Evolutionary conservation across 306 rosid species (phyloP).

Genomic region (Lagenaria siceraria): DNA sequence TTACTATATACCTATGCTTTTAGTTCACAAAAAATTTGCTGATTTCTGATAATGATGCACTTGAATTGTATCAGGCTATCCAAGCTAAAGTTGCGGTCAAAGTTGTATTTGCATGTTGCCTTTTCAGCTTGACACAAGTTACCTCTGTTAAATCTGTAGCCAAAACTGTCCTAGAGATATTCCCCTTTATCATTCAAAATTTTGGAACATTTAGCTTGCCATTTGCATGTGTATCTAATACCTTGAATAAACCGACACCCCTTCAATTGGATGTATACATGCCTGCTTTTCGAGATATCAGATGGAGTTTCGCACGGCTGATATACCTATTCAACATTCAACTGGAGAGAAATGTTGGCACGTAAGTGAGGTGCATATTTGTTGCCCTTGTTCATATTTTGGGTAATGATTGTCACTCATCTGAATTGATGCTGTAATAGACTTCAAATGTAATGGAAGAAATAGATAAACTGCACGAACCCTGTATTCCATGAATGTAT

Average conservation of each 20-base stretch:
- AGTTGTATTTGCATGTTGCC: slow-evolving; percentile 32
- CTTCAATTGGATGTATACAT: slow-evolving; percentile 64
- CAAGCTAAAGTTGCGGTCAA: slow-evolving; percentile 27
- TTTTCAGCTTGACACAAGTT: slow-evolving; percentile 28
- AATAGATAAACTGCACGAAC: neutral
- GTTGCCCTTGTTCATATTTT: slow-evolving; percentile 3
- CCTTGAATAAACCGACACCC: slow-evolving; percentile 71
- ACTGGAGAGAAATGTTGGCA: slow-evolving; percentile 82
- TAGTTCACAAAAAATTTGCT: neutral
- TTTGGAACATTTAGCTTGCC: slow-evolving; percentile 41
- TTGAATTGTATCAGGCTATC: slow-evolving; percentile 35
- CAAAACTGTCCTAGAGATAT: slow-evolving; percentile 24
- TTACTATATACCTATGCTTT: neutral
- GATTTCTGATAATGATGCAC: slow-evolving; percentile 10
- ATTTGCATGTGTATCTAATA: slow-evolving; percentile 67
- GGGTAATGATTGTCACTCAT: neutral
- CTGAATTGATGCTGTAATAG: neutral
- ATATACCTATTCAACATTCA: slow-evolving; percentile 71
- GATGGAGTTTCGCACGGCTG: slow-evolving; percentile 63
- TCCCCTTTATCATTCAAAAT: slow-evolving; percentile 34
- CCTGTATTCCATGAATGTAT: neutral
- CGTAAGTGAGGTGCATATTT: slow-evolving; percentile 47
- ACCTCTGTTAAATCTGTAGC: slow-evolving; percentile 22
- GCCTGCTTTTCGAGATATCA: slow-evolving; percentile 58
- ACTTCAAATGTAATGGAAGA: neutral